Evolutionary conservation across 768 basidiomycete genomes (phyloP), one percentile per base, ranked within the genome.

Genomic region (Trametes sanguinea): DNA sequence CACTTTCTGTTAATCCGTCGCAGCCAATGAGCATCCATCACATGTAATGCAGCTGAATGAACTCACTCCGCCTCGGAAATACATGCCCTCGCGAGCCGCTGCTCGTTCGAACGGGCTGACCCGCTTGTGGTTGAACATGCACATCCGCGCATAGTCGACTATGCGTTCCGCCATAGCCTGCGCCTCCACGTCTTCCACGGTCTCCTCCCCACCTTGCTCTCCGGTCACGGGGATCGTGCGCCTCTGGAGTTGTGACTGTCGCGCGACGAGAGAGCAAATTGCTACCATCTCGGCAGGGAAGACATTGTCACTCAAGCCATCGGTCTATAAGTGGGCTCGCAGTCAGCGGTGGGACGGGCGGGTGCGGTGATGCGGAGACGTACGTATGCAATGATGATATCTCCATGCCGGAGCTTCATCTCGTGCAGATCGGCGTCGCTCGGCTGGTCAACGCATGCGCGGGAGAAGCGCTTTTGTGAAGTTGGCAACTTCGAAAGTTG

Each of bases 31-130:
- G 47, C 54, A 33, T 29, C 16, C 29, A 37, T 11, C 0, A 14
- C 4, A 57, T n/a, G 35, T 54, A 14, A 10, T 16, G 11, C 40
- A 67, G 14, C 6, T 47, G 48, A 6, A 58, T 39, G 52, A 37
- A 85, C 90, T 74, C 71, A 92, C 90, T 69, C 90, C 90, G 67
- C 90, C 90, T 67, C 80, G 78, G 73, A 84, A 90, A 61, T 78
- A 76, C 76, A 85, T 80, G 11, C 86, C 86, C 65, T 88, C 81
- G 55, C 85, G 78, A 1, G 83, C 82, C 16, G 90, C 89, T 35
- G 68, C 71, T 84, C 88, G 82, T 74, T 90, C 85, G 66, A 93
- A 94, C 2, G 92, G 92, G 72, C 87, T 90, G 33, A 83, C 78
- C 66, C 86, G 77, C 56, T 75, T 79, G 63, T 80, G 82, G 69